Conservation (phyloP, 306 rosid species). For the Quercus engelmannii region DNA sequence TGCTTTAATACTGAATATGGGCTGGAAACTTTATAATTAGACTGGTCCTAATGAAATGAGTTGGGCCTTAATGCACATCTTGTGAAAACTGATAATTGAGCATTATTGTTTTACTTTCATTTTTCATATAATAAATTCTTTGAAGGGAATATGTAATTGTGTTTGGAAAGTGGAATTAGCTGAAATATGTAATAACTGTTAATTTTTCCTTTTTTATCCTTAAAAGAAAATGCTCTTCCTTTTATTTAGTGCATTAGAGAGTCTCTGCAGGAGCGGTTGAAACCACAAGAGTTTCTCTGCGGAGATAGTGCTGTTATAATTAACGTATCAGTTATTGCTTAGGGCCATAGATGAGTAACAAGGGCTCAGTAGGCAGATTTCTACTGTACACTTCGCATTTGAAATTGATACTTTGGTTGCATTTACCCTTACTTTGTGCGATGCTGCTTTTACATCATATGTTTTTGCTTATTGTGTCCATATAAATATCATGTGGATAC, state of each 20-base stretch:
- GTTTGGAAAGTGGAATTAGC: background rate
- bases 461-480: background rate
- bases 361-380: background rate
- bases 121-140: background rate
- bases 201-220: background rate
- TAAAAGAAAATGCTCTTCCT: no score
- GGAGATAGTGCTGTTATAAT: background rate
- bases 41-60: background rate
- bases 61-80: background rate
- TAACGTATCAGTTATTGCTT: background rate
- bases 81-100: background rate
- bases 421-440: background rate
- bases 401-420: constrained; percentile 2
- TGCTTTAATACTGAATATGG: background rate
- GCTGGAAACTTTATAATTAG: background rate
- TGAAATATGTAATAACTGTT: background rate
- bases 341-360: constrained; percentile 4
- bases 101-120: background rate
- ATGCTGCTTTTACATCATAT: background rate
- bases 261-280: background rate
- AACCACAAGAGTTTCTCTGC: background rate
- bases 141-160: background rate
- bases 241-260: background rate
- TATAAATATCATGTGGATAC: constrained; percentile 12
- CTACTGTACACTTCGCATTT: constrained; percentile 2